Conservation (phyloP, 768 basidiomycete genomes). For the Termitomyces sp. region DNA sequence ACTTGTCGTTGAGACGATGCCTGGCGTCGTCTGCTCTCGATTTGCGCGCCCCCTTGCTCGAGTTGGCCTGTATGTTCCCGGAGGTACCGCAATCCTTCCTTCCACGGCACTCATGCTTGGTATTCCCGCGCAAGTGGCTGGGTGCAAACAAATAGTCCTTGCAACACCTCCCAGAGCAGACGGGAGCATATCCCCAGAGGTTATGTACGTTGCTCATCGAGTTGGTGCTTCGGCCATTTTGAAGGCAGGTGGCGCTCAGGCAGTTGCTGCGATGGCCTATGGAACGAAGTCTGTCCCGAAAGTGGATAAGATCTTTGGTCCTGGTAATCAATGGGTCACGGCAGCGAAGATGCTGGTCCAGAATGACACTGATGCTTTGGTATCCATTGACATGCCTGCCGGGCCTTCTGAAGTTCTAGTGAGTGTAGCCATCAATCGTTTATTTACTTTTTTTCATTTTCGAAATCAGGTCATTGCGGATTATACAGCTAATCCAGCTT, state of each 20-base stretch:
- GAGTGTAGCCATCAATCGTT: slow-evolving; percentile 28
- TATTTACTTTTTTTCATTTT: background rate
- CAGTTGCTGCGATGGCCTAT: slow-evolving; percentile 93
- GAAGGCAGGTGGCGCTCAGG: slow-evolving; percentile 96
- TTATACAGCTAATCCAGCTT: slow-evolving; percentile 76
- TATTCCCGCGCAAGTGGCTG: slow-evolving; percentile 95
- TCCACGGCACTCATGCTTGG: slow-evolving; percentile 98
- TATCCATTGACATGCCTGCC: slow-evolving; percentile 99
- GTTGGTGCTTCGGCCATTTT: slow-evolving; percentile 89
- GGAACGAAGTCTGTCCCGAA: slow-evolving; percentile 94
- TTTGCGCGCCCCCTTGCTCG: slow-evolving; percentile 94
- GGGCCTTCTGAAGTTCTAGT: slow-evolving; percentile 98
- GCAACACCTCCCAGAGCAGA: slow-evolving; percentile 95
- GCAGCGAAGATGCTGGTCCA: slow-evolving; percentile 99
- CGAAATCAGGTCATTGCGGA: slow-evolving; percentile 85
- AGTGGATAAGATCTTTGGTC: slow-evolving; percentile 99
- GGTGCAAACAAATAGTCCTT: slow-evolving; percentile 87
- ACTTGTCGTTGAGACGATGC: slow-evolving; percentile 93
- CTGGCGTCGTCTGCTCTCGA: slow-evolving; percentile 93
- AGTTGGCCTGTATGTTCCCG: slow-evolving; percentile 95
- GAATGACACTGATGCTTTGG: slow-evolving; percentile 94
- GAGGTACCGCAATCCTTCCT: slow-evolving; percentile 93
- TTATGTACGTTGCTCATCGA: slow-evolving; percentile 92
- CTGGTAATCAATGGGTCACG: slow-evolving; percentile 99
- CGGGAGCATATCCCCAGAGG: slow-evolving; percentile 93